A percentile compares a stretch with the other conserved stretches of the same genome.
phyloP scores from a whole-genome alignment of 176 grass and related monocot species.

The Cenchrus americanus region DNA sequence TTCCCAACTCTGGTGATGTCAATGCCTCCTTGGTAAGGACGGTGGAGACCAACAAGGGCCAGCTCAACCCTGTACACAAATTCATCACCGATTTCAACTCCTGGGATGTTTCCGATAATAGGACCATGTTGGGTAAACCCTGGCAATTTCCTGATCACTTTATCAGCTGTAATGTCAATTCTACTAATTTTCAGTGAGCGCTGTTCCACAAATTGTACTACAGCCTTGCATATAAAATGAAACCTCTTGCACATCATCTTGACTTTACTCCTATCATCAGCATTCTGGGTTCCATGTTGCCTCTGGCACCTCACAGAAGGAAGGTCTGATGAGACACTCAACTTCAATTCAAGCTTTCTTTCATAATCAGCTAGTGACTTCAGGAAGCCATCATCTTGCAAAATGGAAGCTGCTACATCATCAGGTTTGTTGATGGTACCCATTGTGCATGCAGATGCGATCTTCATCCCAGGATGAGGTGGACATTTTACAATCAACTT shows the following conservation, averaged over 20 bases:
- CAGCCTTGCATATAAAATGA: conserved; percentile 48
- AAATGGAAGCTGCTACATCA: not conserved
- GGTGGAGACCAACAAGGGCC: conserved; percentile 72
- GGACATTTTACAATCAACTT: conserved; percentile 29
- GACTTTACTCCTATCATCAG: conserved; percentile 40
- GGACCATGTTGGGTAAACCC: conserved; percentile 49
- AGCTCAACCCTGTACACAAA: conserved; percentile 75
- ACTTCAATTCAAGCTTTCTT: conserved; percentile 29
- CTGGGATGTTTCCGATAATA: conserved; percentile 63
- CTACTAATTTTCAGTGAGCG: conserved; percentile 8
- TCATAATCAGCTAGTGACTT: conserved; percentile 29
- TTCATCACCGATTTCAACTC: conserved; percentile 89
- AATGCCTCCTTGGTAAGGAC: conserved; percentile 64
- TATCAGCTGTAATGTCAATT: conserved; percentile 56
- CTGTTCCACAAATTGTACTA: conserved; percentile 43
- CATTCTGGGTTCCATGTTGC: no score
- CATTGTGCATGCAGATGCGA: not conserved
- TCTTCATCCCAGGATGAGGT: not conserved
- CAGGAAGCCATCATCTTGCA: conserved; percentile 34
- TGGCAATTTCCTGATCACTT: conserved; percentile 36
- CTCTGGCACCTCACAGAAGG: no score
- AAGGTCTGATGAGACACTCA: conserved; percentile 19
- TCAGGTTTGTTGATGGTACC: conserved; percentile 19
- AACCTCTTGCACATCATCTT: conserved; percentile 51
- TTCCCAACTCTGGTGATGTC: conserved; percentile 45